A percentile compares a stretch with the other conserved stretches of the same genome.
phyloP scores from a whole-genome alignment of 176 grass and related monocot genomes.

The Musa troglodytarum region DNA sequence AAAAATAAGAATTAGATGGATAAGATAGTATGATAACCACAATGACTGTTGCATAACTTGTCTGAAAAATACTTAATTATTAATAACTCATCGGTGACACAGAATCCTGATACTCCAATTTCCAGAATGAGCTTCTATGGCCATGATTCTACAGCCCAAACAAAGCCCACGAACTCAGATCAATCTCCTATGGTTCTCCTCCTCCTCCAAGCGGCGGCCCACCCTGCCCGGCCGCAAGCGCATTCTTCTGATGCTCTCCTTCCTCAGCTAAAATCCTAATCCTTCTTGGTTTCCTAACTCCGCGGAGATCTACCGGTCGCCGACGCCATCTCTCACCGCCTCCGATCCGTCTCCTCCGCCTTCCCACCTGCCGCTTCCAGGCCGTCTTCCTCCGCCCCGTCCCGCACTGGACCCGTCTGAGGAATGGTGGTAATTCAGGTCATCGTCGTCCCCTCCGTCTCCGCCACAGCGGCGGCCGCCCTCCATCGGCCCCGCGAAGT shows the following conservation, averaged over 20 bases:
- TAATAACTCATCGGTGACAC: too few relatives aligned
- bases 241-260: neutral
- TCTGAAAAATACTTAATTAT: too few relatives aligned
- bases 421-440: too few relatives aligned
- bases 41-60: too few relatives aligned
- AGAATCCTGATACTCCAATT: too few relatives aligned
- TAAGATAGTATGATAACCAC: too few relatives aligned
- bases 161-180: too few relatives aligned
- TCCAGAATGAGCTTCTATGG: too few relatives aligned
- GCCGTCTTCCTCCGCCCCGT: neutral
- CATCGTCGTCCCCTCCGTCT: neutral
- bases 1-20: too few relatives aligned
- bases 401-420: neutral
- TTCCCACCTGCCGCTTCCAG: neutral
- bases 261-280: neutral
- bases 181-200: neutral
- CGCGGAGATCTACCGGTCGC: conserved; percentile 3
- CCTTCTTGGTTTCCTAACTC: neutral
- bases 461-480: neutral
- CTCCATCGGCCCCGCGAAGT: too few relatives aligned
- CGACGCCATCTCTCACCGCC: neutral
- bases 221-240: neutral
- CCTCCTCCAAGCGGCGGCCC: neutral
- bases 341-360: neutral
- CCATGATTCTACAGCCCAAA: too few relatives aligned